Percentiles rank a stretch among this genome's conserved stretches.
These are phyloP conservation scores for Biscogniauxia marginata DNA, from an alignment of 2,329 filamentous ascomycete species.

Conservation along the genomic window DNA sequence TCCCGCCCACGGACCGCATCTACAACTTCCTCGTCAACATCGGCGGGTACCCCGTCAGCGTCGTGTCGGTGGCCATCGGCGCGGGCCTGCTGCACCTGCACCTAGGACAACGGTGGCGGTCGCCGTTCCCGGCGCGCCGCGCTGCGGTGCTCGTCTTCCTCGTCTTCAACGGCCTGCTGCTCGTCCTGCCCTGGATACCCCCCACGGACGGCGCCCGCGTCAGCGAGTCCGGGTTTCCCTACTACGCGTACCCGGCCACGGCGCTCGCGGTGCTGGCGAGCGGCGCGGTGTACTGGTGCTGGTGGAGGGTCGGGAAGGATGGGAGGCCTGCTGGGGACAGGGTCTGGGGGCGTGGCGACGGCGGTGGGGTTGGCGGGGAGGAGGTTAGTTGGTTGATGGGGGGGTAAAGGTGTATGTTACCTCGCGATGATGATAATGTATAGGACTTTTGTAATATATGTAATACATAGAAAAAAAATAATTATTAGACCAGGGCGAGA, in stretches of 20 bases:
- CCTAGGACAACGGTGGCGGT: conserved; percentile 27
- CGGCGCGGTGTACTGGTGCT: conserved; percentile 37
- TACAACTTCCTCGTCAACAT: conserved; percentile 40
- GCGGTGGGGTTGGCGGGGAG: no score
- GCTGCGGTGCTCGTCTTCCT: conserved; percentile 32
- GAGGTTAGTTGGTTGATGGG: no score
- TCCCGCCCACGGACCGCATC: conserved; percentile 44
- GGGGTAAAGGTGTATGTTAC: no score
- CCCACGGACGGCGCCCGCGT: conserved; percentile 24
- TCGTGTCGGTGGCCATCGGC: conserved; percentile 35
- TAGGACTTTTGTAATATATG: no score
- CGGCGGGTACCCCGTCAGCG: conserved; percentile 37
- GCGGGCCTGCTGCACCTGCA: conserved; percentile 36
- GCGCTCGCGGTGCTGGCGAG: conserved; percentile 34
- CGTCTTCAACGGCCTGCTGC: conserved; percentile 32
- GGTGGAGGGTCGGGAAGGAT: no score
- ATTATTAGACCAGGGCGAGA: no score
- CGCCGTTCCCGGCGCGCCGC: conserved; percentile 32
- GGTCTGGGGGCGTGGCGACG: no score
- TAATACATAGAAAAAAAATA: no score
- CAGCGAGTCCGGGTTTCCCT: conserved; percentile 28
- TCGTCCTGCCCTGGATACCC: conserved; percentile 38
- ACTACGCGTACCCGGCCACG: conserved; percentile 37
- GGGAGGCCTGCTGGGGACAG: no score
- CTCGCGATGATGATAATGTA: no score